These are phyloP conservation scores for Pichia thaimueangensis DNA, from an alignment of 805 yeast genomes.

Conservation along the genomic window DNA sequence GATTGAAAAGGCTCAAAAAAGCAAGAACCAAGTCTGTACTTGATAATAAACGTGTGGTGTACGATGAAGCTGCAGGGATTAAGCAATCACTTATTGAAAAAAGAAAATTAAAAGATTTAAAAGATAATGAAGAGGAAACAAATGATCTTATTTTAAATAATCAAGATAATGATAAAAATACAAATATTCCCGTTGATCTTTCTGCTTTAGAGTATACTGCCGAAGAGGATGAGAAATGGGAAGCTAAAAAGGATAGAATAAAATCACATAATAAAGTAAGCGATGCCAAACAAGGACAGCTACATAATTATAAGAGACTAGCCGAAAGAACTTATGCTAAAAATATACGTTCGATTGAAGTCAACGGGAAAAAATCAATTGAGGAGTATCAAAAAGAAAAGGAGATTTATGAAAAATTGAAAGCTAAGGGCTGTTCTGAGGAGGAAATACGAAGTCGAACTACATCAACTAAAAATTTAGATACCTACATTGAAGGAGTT, in stretches of 20 bases:
- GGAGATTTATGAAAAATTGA: constrained; percentile 19
- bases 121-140: background rate
- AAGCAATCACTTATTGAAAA: background rate
- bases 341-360: constrained; percentile 34
- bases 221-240: constrained; percentile 61
- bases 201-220: constrained; percentile 41
- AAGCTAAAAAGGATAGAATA: background rate
- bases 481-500: constrained; percentile 29
- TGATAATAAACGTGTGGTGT: constrained; percentile 12
- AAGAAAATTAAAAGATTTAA: background rate
- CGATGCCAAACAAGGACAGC: constrained; percentile 29
- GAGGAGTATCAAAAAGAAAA: constrained; percentile 40
- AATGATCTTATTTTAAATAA: no score
- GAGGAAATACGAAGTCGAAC: constrained; percentile 20
- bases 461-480: constrained; percentile 33
- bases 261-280: constrained; percentile 30
- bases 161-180: background rate
- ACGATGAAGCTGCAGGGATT: constrained; percentile 10
- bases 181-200: background rate
- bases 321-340: constrained; percentile 59
- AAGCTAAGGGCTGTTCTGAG: constrained; percentile 20
- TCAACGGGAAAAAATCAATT: constrained; percentile 13
- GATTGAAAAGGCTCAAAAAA: constrained; percentile 7
- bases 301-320: constrained; percentile 44
- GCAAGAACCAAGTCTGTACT: constrained; percentile 4